These are phyloP conservation scores for Alloteropsis semialata DNA, from an alignment of 176 grass and related monocot species.

Conservation along the genomic window DNA sequence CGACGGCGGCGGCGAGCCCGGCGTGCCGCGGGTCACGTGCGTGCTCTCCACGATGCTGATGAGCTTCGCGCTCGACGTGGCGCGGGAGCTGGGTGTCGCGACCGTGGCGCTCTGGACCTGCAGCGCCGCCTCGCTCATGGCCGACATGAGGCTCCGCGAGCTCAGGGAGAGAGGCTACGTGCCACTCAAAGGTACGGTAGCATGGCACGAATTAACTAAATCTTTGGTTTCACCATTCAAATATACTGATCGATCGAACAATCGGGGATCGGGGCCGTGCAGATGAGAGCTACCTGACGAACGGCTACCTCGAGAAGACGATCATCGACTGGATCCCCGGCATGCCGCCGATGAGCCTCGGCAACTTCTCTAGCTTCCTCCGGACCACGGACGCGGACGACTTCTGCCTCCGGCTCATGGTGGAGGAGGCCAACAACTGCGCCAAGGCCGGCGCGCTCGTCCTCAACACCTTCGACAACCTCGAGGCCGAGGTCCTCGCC, in stretches of 20 bases:
- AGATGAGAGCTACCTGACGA: neutral
- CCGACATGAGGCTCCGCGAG: neutral
- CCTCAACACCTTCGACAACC: neutral
- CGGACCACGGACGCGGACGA: neutral
- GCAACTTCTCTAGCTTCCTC: neutral
- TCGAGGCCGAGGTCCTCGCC: neutral
- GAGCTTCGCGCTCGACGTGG: constrained; percentile 16
- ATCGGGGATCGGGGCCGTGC: too few relatives aligned
- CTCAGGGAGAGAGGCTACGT: constrained; percentile 18
- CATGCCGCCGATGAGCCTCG: neutral
- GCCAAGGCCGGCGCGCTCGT: neutral
- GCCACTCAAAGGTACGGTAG: constrained; percentile 37
- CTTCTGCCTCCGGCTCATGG: neutral
- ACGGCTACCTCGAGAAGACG: neutral
- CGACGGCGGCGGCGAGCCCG: neutral
- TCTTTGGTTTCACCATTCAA: neutral
- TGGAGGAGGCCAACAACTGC: neutral
- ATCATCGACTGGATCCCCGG: constrained; percentile 17
- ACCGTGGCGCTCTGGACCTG: constrained; percentile 1
- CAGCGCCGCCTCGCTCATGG: neutral
- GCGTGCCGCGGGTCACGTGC: constrained; percentile 2
- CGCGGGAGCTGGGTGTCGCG: neutral
- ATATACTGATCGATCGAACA: neutral
- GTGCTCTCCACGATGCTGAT: neutral
- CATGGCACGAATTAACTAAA: too few relatives aligned